A percentile compares a stretch with the other conserved stretches of the same genome.
phyloP scores from a whole-genome alignment of 768 basidiomycete genomes.

The Podaxis sp. region DNA sequence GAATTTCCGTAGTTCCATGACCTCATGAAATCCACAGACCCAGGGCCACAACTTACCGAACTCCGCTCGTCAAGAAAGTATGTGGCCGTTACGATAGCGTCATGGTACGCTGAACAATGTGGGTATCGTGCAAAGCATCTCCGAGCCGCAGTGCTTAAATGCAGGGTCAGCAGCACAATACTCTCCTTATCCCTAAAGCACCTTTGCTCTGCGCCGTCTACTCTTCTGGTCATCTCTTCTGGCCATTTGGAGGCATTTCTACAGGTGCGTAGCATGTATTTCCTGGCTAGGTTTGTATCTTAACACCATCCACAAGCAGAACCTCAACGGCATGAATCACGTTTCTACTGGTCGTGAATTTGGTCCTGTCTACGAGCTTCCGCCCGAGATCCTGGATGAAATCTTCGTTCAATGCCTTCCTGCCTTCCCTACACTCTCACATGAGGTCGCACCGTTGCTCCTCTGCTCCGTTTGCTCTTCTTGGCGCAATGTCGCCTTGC shows the following conservation, averaged over 20 bases:
- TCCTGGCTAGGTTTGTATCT: neutral
- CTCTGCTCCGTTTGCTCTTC: slow-evolving; percentile 9
- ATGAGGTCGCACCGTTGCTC: neutral
- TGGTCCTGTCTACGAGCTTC: neutral
- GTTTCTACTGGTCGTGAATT: neutral
- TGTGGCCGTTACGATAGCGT: neutral
- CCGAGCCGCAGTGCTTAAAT: neutral
- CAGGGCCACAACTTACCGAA: neutral
- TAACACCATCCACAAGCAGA: neutral
- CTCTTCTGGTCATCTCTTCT: neutral
- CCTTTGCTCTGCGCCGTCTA: neutral
- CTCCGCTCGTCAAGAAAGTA: neutral
- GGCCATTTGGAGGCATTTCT: neutral
- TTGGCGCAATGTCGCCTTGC: slow-evolving; percentile 3
- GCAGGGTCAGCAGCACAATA: neutral
- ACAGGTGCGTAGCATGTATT: neutral
- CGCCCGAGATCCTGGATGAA: slow-evolving; percentile 11
- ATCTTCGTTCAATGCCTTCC: slow-evolving; percentile 1
- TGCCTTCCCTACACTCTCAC: neutral
- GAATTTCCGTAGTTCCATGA: too few species aligned
- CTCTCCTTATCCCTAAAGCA: neutral
- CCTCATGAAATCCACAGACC: too few species aligned
- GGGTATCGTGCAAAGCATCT: neutral
- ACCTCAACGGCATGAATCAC: neutral
- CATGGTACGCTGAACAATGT: neutral